Conservation (phyloP, 768 basidiomycete species). For the Podaxis sp. region DNA sequence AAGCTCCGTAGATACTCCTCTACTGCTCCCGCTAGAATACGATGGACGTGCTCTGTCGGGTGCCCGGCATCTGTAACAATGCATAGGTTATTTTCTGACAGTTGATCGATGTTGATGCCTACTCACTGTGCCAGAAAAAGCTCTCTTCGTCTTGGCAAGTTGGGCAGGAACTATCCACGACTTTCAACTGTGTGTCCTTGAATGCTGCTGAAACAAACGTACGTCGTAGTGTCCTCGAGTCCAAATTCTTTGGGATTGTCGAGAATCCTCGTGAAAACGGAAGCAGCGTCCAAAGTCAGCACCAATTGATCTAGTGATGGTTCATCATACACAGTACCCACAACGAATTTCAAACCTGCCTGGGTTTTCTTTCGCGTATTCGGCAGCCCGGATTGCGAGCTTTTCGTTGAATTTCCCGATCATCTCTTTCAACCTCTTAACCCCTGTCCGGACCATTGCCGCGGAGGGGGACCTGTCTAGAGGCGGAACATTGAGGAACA, state of each 20-base stretch:
- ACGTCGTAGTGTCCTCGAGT: constrained; percentile 1
- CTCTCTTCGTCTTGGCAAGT: not conserved
- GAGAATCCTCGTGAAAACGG: constrained; percentile 1
- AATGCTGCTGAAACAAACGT: not conserved
- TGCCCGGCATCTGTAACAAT: not conserved
- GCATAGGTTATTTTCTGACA: not conserved
- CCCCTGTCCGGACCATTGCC: not conserved
- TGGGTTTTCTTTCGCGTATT: constrained; percentile 7
- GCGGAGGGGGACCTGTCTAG: constrained; percentile 3
- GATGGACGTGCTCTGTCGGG: constrained; percentile 3
- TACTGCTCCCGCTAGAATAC: not conserved
- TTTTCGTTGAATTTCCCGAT: constrained; percentile 1
- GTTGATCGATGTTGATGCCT: not conserved
- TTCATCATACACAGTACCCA: not conserved
- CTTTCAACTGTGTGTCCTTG: too few relatives aligned
- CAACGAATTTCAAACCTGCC: not conserved
- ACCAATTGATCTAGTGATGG: not conserved
- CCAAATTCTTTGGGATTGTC: not conserved
- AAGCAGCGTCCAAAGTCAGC: constrained; percentile 1
- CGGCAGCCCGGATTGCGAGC: not conserved
- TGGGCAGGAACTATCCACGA: not conserved
- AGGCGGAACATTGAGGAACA: constrained; percentile 5
- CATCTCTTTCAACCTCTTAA: not conserved
- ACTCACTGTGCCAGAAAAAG: constrained; percentile 11
- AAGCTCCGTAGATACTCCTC: constrained; percentile 2